Evolutionary conservation across 75 land plant species (phyloP).

Genomic region (Pinus albicaulis): DNA sequence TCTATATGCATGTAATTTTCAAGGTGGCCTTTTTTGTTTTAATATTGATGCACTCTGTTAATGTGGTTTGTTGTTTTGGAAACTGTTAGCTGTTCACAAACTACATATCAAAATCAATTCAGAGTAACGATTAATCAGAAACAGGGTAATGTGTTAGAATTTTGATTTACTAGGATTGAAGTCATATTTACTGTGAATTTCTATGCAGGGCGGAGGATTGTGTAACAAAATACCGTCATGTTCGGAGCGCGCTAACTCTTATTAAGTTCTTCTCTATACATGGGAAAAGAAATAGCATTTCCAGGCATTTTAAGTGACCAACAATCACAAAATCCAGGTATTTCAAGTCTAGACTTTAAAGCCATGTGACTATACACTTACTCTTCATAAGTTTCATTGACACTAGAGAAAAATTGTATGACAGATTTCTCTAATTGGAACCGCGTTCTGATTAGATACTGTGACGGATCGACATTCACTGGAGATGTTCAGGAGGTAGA

Average conservation of each 20-base stretch:
- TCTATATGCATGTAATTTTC: not conserved
- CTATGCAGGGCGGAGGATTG: constrained; percentile 88
- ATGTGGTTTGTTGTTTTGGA: too few relatives aligned
- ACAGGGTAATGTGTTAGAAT: too few relatives aligned
- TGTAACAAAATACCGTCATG: constrained; percentile 56
- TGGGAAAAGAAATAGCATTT: constrained; percentile 49
- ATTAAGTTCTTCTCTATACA: constrained; percentile 72
- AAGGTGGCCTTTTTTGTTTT: not conserved
- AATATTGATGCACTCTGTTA: not conserved
- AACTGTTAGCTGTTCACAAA: not conserved
- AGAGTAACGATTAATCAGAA: not conserved
- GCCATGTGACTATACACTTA: too few relatives aligned
- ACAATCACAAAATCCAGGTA: constrained; percentile 62
- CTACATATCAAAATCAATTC: too few relatives aligned
- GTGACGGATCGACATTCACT: constrained; percentile 28
- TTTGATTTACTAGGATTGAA: not conserved
- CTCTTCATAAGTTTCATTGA: not conserved
- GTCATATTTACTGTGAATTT: not conserved
- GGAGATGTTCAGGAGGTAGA: constrained; percentile 51
- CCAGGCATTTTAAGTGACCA: constrained; percentile 75
- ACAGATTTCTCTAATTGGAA: constrained; percentile 96
- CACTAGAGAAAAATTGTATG: not conserved
- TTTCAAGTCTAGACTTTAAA: not conserved
- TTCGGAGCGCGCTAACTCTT: constrained; percentile 30
- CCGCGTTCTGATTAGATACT: constrained; percentile 48